Evolutionary conservation across 805 yeast species (phyloP).

Genomic region (Monosporozyma yasuniensis): DNA sequence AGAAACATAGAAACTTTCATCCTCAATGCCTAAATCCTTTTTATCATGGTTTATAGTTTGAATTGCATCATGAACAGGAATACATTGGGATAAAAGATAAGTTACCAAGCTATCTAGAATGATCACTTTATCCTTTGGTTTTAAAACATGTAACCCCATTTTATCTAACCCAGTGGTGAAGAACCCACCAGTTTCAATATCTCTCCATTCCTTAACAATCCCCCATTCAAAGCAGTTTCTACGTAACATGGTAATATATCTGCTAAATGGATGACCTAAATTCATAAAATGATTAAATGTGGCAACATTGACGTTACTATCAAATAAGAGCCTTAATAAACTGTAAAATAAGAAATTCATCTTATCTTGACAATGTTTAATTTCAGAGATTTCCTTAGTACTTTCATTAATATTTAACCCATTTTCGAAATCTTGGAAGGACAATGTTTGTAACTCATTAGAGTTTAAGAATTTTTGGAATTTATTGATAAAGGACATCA

Average conservation of each 20-base stretch:
- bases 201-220: conserved; percentile 25
- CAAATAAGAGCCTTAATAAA: conserved; percentile 19
- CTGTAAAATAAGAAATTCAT: conserved; percentile 23
- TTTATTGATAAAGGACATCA: conserved; percentile 26
- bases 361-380: conserved; percentile 19
- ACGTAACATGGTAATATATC: conserved; percentile 17
- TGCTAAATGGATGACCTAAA: conserved; percentile 17
- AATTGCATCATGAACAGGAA: conserved; percentile 23
- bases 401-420: conserved; percentile 21
- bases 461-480: conserved; percentile 18
- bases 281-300: conserved; percentile 12
- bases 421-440: conserved; percentile 27
- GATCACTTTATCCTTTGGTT: conserved; percentile 22
- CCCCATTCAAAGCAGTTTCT: conserved; percentile 22
- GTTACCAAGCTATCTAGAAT: conserved; percentile 18
- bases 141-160: conserved; percentile 19
- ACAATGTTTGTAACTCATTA: conserved; percentile 15
- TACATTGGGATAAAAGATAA: conserved; percentile 21
- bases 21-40: conserved; percentile 22
- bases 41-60: conserved; percentile 19
- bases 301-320: conserved; percentile 5
- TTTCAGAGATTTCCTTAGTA: conserved; percentile 13
- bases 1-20: conserved; percentile 22
- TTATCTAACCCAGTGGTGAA: conserved; percentile 16
- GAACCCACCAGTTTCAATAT: conserved; percentile 20